These are phyloP conservation scores for Corylus avellana DNA, from an alignment of 306 rosid genomes.

Conservation along the genomic window DNA sequence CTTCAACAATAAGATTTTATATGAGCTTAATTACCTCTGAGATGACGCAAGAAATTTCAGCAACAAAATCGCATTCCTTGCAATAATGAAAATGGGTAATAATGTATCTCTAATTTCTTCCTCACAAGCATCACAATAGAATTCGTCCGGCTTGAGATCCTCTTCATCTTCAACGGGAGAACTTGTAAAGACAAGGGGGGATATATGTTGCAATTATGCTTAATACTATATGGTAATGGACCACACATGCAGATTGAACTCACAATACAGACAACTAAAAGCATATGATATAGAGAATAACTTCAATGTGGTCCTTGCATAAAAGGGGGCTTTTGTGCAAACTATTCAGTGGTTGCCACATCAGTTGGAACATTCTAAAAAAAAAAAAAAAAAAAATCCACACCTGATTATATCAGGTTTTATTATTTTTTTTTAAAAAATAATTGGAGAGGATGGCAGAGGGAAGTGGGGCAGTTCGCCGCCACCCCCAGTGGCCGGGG, in stretches of 20 bases:
- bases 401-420: too few species aligned
- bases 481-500: too few species aligned
- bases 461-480: too few species aligned
- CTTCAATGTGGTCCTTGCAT: too few species aligned
- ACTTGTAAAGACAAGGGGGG: not conserved
- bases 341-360: too few species aligned
- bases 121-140: constrained; percentile 18
- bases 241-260: constrained; percentile 7
- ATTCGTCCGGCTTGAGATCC: not conserved
- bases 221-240: constrained; percentile 6
- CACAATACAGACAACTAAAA: not conserved
- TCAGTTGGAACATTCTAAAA: too few species aligned
- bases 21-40: not conserved
- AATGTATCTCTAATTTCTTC: not conserved
- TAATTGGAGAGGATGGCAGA: too few species aligned
- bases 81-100: not conserved
- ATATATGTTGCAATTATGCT: not conserved
- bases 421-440: too few species aligned
- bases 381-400: too few species aligned
- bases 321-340: too few species aligned
- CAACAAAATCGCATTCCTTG: constrained; percentile 4
- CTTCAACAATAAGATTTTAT: too few species aligned
- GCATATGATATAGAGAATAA: too few species aligned
- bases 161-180: not conserved
- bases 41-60: constrained; percentile 3